Base-by-base conservation (phyloP, 2,329 filamentous ascomycete species). In the Penicillium oxalicum region DNA sequence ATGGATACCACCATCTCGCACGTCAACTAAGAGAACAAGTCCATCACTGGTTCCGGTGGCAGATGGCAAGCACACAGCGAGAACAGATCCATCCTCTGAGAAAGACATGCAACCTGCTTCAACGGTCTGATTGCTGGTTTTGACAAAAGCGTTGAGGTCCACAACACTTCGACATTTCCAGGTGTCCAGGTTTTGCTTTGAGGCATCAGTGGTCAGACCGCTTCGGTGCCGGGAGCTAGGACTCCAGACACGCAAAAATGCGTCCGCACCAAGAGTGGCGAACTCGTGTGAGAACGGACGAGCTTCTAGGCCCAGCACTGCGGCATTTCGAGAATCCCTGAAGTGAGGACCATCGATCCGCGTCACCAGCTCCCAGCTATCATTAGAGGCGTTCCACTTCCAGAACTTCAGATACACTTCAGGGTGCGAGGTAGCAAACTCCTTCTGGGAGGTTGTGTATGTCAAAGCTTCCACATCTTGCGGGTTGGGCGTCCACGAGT, bases 341-440 rank as follows among this genome's bases (percentile, higher is more conserved):
- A 80, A 78, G 68, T 98, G 91, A 12, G 93, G 91, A 7, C 82
- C 79, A 64, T 95, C 90, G 46, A 97, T 82, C 50, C 91, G 82
- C 2, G 90, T 87, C 44, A 88, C 83, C 9, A 98, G 75, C 52
- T 87, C 83, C 77, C 93, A 88, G 11, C 58, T 73, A 62, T 62
- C 80, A 63, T 62, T 75, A 63, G 61, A 75, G 61, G 60, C 74
- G 63, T 70, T 80, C 81, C 70, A 87, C 69, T 66, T 83, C 93
- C 93, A 98, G 66, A 98, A 93, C 65, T 95, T 96, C 43, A 98
- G 75, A 61, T 87, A 87, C 0, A 90, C 80, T 65, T 97, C 91
- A 7, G 53, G 38, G 78, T 48, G 57, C 28, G 43, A 35, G 6
- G 44, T 29, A 26, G 45, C 37, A 2, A 78, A 53, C 74, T 77